Evolutionary conservation across 805 yeast species (phyloP).

Genomic region (Nakazawaea sp.): DNA sequence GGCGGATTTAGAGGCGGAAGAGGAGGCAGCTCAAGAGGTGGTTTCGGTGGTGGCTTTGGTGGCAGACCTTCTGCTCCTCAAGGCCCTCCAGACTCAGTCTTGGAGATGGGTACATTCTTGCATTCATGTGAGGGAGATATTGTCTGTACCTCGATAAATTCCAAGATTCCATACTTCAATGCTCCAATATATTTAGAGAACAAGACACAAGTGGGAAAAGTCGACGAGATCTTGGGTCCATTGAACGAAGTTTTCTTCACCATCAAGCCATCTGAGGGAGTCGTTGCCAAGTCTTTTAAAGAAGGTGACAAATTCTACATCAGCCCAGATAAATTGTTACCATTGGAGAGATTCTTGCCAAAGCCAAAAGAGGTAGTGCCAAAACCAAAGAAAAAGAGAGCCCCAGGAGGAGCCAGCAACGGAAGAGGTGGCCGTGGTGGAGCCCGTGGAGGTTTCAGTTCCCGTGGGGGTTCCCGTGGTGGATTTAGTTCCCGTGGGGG

Average conservation of each 20-base stretch:
- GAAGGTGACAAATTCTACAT: constrained; percentile 94
- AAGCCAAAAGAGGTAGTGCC: constrained; percentile 88
- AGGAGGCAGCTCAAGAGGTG: constrained; percentile 50
- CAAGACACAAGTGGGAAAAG: constrained; percentile 94
- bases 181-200: constrained; percentile 97
- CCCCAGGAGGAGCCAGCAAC: constrained; percentile 47
- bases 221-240: constrained; percentile 97
- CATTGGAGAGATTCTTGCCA: constrained; percentile 94
- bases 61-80: constrained; percentile 69
- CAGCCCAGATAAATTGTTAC: constrained; percentile 91
- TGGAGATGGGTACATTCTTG: constrained; percentile 90
- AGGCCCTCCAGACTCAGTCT: constrained; percentile 95
- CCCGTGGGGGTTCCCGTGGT: constrained; percentile 38
- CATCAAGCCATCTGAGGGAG: constrained; percentile 93
- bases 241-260: constrained; percentile 97
- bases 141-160: constrained; percentile 91
- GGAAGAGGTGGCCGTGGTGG: constrained; percentile 33
- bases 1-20: constrained; percentile 51
- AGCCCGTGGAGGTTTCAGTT: constrained; percentile 30
- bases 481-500: constrained; percentile 28
- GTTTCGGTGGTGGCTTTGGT: constrained; percentile 46
- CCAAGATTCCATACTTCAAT: constrained; percentile 94
- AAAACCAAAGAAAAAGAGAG: constrained; percentile 66
- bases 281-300: constrained; percentile 88
- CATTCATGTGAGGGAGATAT: constrained; percentile 96